Base-by-base conservation (phyloP, 805 yeast species). In the Brettanomyces sp. region DNA sequence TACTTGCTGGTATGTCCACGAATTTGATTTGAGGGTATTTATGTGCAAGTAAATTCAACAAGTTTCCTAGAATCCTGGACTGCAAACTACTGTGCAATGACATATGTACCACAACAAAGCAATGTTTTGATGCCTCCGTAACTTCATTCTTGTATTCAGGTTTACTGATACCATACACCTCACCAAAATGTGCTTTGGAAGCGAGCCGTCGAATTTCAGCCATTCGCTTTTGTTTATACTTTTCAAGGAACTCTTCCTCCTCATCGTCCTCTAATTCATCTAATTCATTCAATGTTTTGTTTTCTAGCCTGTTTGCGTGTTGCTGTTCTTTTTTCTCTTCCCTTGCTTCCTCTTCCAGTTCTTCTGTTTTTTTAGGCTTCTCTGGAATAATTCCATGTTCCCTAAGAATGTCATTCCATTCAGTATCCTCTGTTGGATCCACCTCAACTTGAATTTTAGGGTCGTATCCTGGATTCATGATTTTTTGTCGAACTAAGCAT, bases 381-480 rank as follows among this genome's bases (percentile, higher is more conserved):
- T 85, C 89, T 1, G 99, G 99, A 43, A 93, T 87, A 46, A 93
- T 80, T 23, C 98, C 98, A 51, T 90, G 86, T 3, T 78, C 76
- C 52, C 99, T 72, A 40, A 93, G 72, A 53, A 93, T 89, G 64
- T 93, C 99, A 61, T 93, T 93, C 99, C 99, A 93, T 64, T 93
- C 99, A 0, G 99, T 93, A 62, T 93, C 99, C 65, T 93, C 99
- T 50, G 77, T 78, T 34, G 96, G 97, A 65, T 93, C 90, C 45
- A 90, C 96, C 64, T 89, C 87, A 42, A 89, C 89, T 53, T 81
- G 87, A 45, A 84, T 72, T 67, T 82, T 75, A 33, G 80, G 77
- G 49, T 79, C 80, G 42, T 57, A 49, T 21, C 48, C 52, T 43
- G 47, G 43, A 33, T 36, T 43, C 41, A 43, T 43, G 32, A 6